Evolutionary conservation across 1,139 yeast species (phyloP).

Genomic region (Magnusiomyces starmeri): DNA sequence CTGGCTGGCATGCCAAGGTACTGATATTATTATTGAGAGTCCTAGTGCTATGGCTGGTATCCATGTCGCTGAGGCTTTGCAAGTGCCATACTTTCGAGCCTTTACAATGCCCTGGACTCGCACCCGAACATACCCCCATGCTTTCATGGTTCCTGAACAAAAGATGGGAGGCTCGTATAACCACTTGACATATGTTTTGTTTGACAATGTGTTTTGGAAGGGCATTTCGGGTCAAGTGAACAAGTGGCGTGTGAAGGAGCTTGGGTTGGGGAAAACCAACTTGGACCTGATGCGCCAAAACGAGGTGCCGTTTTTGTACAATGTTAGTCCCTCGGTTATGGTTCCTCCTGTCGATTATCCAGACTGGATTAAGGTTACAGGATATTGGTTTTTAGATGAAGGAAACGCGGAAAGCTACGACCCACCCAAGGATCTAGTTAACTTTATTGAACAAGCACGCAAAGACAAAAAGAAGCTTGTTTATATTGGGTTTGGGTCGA

Average conservation of each 20-base stretch:
- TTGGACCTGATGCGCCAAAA: conserved; percentile 64
- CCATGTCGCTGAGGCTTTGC: conserved; percentile 87
- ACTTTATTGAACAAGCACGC: conserved; percentile 60
- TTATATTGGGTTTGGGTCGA: conserved; percentile 93
- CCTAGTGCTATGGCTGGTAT: conserved; percentile 96
- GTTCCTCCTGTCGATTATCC: conserved; percentile 92
- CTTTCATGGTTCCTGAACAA: conserved; percentile 90
- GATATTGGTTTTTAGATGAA: conserved; percentile 90
- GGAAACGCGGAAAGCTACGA: conserved; percentile 43
- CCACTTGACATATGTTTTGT: conserved; percentile 83
- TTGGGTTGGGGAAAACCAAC: conserved; percentile 62
- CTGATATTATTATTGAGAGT: conserved; percentile 82
- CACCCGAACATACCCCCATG: conserved; percentile 93
- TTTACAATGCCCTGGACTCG: conserved; percentile 99
- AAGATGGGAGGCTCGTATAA: conserved; percentile 89
- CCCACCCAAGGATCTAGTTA: conserved; percentile 55
- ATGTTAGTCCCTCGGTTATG: conserved; percentile 77
- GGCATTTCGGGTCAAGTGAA: conserved; percentile 88
- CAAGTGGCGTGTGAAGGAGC: conserved; percentile 68
- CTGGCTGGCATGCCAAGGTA: conserved; percentile 80
- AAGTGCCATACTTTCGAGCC: conserved; percentile 86
- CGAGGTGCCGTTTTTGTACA: conserved; percentile 81
- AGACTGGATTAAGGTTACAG: conserved; percentile 91
- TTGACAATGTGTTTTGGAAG: conserved; percentile 89
- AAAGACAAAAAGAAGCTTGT: conserved; percentile 60